Evolutionary conservation across 2,329 filamentous ascomycete genomes (phyloP).

Genomic region (Pseudogymnoascus sp.): DNA sequence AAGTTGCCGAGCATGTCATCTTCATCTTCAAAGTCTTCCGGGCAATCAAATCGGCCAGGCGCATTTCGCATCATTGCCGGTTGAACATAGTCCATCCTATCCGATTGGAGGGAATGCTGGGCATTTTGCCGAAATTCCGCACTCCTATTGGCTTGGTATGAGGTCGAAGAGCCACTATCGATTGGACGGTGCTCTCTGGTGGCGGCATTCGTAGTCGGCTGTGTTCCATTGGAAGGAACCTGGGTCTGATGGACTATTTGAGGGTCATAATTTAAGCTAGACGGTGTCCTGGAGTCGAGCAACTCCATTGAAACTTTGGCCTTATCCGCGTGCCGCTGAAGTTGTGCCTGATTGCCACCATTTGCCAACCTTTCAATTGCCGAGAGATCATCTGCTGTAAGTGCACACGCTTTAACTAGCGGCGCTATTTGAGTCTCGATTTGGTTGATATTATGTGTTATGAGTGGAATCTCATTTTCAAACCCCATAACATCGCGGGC

Average conservation of each 20-base stretch:
- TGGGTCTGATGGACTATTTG: conserved; percentile 28
- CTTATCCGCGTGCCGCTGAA: background rate
- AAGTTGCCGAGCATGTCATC: conserved; percentile 14
- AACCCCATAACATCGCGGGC: background rate
- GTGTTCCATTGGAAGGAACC: conserved; percentile 16
- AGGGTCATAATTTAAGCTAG: conserved; percentile 22
- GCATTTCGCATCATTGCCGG: background rate
- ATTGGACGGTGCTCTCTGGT: background rate
- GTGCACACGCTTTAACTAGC: background rate
- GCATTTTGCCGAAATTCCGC: background rate
- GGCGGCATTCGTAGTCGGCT: background rate
- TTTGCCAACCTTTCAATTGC: background rate
- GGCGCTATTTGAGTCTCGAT: background rate
- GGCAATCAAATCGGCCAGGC: conserved; percentile 13
- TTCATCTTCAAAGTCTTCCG: conserved; percentile 23
- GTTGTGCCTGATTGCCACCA: background rate
- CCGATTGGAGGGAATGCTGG: background rate
- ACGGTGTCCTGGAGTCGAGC: background rate
- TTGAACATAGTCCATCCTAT: background rate
- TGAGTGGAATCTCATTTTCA: conserved; percentile 1
- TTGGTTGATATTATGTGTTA: background rate
- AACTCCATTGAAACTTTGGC: background rate
- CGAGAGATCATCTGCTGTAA: background rate
- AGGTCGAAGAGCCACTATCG: background rate
- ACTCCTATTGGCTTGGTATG: background rate